Base-by-base conservation (phyloP, 306 rosid species). In the Delonix regia region DNA sequence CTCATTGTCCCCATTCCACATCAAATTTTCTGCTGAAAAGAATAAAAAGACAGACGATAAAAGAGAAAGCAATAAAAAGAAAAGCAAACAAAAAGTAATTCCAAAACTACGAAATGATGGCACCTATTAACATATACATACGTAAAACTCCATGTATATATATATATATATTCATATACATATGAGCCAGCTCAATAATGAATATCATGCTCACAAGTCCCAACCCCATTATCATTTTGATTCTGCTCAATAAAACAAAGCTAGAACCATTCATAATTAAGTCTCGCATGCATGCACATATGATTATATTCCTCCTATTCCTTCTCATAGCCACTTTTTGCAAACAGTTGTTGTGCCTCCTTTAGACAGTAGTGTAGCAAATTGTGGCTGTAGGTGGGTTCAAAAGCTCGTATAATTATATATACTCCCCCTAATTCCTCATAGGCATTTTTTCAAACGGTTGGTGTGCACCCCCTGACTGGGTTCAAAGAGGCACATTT, bases 1-100 rank as follows among this genome's bases (percentile, higher is more conserved):
- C 86, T 86, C 87, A 73, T 75, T 85, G 87, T 84, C 87, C 87
- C 89, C 85, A 75, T 85, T 73, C 71, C 71, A 83, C 78, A 79
- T 56, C 77, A 30, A 34, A 10, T 61, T 55, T 62, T 18, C 27
- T 38, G 25, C n/a, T 6, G 5, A 10, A 67, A 65, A 53, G 74
- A 84, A 82, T 69, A 61, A 30, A 36, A 79, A 73, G 81, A 70
- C 15, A 38, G 28, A 82, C 78, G 71, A 82, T 61, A 80, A 75
- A 71, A 62, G 83, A 80, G 75, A 63, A 47, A 69, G 47, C 12
- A 0, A 5, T 6, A 67, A 38, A 38, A 69, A 67, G 52, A 64
- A 82, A 81, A 74, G 80, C 75, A 74, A 24, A 74, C 83, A 75
- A 85, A 84, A 76, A 77, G 65, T 44, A 57, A 75, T 51, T 41